Percentiles rank a stretch among this genome's conserved stretches.
Conservation (phyloP, 441 rosid genomes). For the Adansonia rubrostipa region DNA sequence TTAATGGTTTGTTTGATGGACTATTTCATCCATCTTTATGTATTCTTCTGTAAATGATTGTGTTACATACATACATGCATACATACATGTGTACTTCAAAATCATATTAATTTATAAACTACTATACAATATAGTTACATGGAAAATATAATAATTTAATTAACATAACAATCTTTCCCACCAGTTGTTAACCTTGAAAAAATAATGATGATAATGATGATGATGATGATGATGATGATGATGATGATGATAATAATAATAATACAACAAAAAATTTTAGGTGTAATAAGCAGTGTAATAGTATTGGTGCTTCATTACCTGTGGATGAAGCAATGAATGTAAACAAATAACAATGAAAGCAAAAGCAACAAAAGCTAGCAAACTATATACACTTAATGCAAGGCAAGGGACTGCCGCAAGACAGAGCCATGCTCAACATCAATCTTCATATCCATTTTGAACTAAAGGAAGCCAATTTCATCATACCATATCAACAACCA, state of each 20-base stretch:
- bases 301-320: conserved; percentile 26
- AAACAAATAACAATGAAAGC: conserved; percentile 23
- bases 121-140: too few relatives aligned
- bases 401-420: conserved; percentile 16
- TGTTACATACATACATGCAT: too few relatives aligned
- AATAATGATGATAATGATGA: not conserved
- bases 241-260: conserved; percentile 1
- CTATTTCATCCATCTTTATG: too few relatives aligned
- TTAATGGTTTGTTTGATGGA: conserved; percentile 63
- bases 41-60: too few relatives aligned
- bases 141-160: too few relatives aligned
- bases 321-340: conserved; percentile 39
- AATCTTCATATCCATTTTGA: not conserved
- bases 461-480: not conserved
- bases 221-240: not conserved
- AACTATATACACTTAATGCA: not conserved
- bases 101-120: too few relatives aligned
- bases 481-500: not conserved
- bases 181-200: too few relatives aligned
- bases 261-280: conserved; percentile 13
- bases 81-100: too few relatives aligned
- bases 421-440: conserved; percentile 23
- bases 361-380: not conserved
- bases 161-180: too few relatives aligned
- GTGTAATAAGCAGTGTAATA: conserved; percentile 25